These are phyloP conservation scores for Ceratocystis lukuohia DNA, from an alignment of 2,329 filamentous ascomycete species.

Conservation along the genomic window DNA sequence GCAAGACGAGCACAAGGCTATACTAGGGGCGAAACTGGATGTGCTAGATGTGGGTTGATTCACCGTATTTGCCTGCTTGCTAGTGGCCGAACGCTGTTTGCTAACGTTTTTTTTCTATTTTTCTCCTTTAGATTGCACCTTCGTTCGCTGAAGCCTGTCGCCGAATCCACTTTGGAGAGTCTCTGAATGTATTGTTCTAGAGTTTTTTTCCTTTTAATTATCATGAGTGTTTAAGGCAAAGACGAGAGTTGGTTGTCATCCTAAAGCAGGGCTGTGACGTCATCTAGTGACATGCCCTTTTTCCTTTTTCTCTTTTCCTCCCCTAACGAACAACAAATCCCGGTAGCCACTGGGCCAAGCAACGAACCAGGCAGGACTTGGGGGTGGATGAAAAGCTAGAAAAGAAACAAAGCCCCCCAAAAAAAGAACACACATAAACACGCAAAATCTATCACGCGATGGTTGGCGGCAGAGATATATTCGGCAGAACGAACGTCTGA, in stretches of 20 bases:
- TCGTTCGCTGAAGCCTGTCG: slow-evolving; percentile 94
- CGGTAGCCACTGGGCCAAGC: not conserved
- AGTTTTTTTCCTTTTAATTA: not conserved
- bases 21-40: slow-evolving; percentile 74
- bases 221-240: not conserved
- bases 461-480: not conserved
- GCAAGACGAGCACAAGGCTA: slow-evolving; percentile 62
- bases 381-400: not conserved
- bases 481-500: not conserved
- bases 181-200: slow-evolving; percentile 78
- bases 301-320: not conserved
- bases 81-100: not conserved
- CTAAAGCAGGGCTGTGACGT: slow-evolving; percentile 1
- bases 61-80: slow-evolving; percentile 10
- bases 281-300: not conserved
- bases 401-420: not conserved
- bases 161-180: slow-evolving; percentile 92
- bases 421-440: not conserved
- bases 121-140: slow-evolving; percentile 44
- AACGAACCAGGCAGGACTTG: not conserved
- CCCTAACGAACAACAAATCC: not conserved
- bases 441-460: slow-evolving; percentile 5
- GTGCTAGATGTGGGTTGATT: slow-evolving; percentile 50
- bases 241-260: not conserved
- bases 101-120: not conserved